These are phyloP conservation scores for Nigrograna mackinnonii DNA, from an alignment of 2,329 filamentous ascomycete species.

Conservation along the genomic window DNA sequence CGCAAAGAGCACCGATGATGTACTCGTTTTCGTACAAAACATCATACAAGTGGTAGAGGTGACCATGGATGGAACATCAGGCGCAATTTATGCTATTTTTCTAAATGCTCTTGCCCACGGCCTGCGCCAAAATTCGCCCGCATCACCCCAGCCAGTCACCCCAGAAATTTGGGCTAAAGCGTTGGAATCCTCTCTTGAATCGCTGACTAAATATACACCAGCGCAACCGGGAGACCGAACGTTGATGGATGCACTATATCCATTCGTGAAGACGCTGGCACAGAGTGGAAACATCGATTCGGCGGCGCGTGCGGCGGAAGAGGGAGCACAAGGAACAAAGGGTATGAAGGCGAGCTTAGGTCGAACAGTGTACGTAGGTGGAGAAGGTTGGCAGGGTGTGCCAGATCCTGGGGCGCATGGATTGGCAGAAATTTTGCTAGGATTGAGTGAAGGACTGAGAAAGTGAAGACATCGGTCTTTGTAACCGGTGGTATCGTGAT, in stretches of 20 bases:
- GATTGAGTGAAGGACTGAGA: slow-evolving; percentile 64
- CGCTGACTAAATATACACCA: slow-evolving; percentile 80
- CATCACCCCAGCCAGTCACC: slow-evolving; percentile 49
- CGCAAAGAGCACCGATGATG: slow-evolving; percentile 57
- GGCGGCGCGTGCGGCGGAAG: slow-evolving; percentile 75
- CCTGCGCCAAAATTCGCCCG: slow-evolving; percentile 58
- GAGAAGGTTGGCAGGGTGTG: slow-evolving; percentile 71
- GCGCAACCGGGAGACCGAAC: slow-evolving; percentile 89
- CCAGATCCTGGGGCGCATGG: slow-evolving; percentile 77
- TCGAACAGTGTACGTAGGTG: slow-evolving; percentile 79
- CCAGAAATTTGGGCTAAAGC: slow-evolving; percentile 66
- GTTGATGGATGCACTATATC: slow-evolving; percentile 84
- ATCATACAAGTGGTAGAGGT: slow-evolving; percentile 68
- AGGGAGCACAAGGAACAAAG: slow-evolving; percentile 82
- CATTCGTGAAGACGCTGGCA: slow-evolving; percentile 77
- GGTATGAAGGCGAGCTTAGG: slow-evolving; percentile 91
- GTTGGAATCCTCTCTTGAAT: slow-evolving; percentile 66
- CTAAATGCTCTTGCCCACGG: slow-evolving; percentile 79
- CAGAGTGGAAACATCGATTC: slow-evolving; percentile 67
- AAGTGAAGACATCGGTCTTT: too few species aligned
- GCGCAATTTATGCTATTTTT: slow-evolving; percentile 86
- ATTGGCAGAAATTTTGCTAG: slow-evolving; percentile 82
- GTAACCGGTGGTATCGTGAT: slow-evolving; percentile 28
- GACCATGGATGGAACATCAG: slow-evolving; percentile 75
- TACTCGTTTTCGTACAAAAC: slow-evolving; percentile 61